Evolutionary conservation across 2,329 filamentous ascomycete species (phyloP), one percentile per base, ranked within the genome.

Genomic region (Fragosphaeria purpurea): DNA sequence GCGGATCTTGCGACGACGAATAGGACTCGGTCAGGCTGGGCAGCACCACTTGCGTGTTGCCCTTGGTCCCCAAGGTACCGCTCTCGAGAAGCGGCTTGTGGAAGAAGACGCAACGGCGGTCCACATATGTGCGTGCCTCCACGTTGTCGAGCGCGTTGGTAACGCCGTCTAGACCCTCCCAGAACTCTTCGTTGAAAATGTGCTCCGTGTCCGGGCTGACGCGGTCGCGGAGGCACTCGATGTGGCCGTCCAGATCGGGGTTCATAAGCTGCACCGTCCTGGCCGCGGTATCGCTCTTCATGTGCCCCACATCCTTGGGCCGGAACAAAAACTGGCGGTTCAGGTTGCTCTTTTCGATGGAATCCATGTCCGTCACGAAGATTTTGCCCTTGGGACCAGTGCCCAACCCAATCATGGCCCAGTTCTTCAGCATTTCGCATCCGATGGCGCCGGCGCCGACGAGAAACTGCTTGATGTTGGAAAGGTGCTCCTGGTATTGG

Each of bases 401-500:
- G 43, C 85, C 91, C 34, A 98, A 75, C 58, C 93, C 93, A 66
- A 97, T 95, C 90, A 98, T 94, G 38, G 94, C 91, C 90, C 93
- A 98, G 68, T 97, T 97, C 80, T 98, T 98, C 59, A 98, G 73
- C 86, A 97, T 98, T 65, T 98, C 93, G 63, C 93, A 98, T 44
- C 93, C 93, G 65, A 98, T 98, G 56, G 94, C 93, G 61, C 93
- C 93, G 44, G 93, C 88, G 59, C 93, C 93, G 52, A 98, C 93
- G 50, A 98, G 76, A 73, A 98, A 98, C 61, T 97, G 82, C 62
- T 84, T 93, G 55, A 93, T 70, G 61, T 96, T 95, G 54, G 85
- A 80, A 58, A 98, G 79, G 75, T 95, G 96, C 47, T 95, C 85
- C 68, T 98, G 93, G 68, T 84, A 98, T 56, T 95, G 87, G 61